Evolutionary conservation across 2,329 filamentous ascomycete species (phyloP).

Genomic region (Aspergillus sp.): DNA sequence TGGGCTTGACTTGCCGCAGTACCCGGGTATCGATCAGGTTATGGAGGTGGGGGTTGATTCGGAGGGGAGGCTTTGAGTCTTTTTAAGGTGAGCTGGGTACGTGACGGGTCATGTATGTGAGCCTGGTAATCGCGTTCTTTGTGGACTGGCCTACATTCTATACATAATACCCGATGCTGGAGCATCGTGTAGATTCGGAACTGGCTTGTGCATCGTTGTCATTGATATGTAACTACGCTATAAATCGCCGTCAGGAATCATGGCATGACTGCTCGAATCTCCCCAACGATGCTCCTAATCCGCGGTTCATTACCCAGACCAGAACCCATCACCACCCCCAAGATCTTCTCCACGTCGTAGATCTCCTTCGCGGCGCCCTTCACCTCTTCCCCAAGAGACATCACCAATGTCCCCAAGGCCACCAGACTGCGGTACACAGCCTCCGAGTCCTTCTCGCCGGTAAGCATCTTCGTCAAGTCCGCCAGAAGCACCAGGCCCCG

Average conservation of each 20-base stretch:
- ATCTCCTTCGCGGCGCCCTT: conserved; percentile 58
- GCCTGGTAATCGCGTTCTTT: too few relatives aligned
- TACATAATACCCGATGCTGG: too few relatives aligned
- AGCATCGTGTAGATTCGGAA: too few relatives aligned
- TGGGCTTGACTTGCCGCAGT: conserved; percentile 75
- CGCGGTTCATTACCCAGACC: conserved; percentile 57
- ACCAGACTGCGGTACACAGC: conserved; percentile 80
- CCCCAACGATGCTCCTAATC: conserved; percentile 58
- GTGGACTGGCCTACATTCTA: too few relatives aligned
- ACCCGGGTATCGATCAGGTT: conserved; percentile 84
- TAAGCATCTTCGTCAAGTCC: conserved; percentile 63
- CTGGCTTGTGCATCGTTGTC: too few relatives aligned
- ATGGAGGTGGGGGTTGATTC: conserved; percentile 64
- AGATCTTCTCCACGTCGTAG: conserved; percentile 50
- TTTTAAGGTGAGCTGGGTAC: not conserved
- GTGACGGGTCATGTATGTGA: too few relatives aligned
- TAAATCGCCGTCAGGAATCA: not conserved
- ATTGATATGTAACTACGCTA: too few relatives aligned
- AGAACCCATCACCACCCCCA: conserved; percentile 50
- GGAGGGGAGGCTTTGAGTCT: conserved; percentile 32
- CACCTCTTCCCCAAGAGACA: conserved; percentile 58
- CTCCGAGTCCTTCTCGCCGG: conserved; percentile 71
- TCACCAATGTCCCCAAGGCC: conserved; percentile 74
- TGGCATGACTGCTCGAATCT: conserved; percentile 53
- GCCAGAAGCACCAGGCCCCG: conserved; percentile 56